Evolutionary conservation across 768 basidiomycete genomes (phyloP).

Genomic region (Suillus variegatus): DNA sequence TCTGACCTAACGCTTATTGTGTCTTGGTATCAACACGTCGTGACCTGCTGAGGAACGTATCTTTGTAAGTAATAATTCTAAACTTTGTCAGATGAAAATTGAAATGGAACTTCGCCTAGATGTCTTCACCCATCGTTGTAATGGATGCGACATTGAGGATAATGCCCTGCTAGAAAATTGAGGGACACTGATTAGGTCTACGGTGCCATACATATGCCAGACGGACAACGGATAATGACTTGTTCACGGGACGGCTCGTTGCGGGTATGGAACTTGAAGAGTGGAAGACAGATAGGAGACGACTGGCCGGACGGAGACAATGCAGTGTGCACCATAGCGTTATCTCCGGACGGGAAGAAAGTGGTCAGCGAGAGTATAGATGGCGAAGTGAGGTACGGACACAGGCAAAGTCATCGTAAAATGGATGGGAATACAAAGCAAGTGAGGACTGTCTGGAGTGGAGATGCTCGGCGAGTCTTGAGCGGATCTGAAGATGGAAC

Average conservation of each 20-base stretch:
- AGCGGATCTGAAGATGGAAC: neutral
- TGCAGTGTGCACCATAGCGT: neutral
- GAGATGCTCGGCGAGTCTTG: neutral
- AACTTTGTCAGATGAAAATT: too few relatives aligned
- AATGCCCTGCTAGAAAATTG: neutral
- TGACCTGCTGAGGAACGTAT: too few relatives aligned
- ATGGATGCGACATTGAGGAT: neutral
- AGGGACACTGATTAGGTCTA: neutral
- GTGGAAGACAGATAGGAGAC: neutral
- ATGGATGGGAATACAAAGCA: neutral
- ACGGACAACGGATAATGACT: neutral
- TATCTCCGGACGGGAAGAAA: neutral
- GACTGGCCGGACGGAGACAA: neutral
- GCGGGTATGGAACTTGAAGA: neutral
- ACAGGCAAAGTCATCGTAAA: neutral
- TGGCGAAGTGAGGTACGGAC: neutral
- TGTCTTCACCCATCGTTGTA: neutral
- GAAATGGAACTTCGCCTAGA: neutral
- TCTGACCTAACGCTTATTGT: too few relatives aligned
- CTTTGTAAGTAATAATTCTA: too few relatives aligned
- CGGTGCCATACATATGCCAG: neutral
- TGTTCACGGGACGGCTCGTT: neutral
- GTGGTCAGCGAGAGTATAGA: neutral
- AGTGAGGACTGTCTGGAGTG: neutral
- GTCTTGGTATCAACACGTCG: too few relatives aligned